Conservation (phyloP, 805 yeast genomes). For the Lachancea mirantina region DNA sequence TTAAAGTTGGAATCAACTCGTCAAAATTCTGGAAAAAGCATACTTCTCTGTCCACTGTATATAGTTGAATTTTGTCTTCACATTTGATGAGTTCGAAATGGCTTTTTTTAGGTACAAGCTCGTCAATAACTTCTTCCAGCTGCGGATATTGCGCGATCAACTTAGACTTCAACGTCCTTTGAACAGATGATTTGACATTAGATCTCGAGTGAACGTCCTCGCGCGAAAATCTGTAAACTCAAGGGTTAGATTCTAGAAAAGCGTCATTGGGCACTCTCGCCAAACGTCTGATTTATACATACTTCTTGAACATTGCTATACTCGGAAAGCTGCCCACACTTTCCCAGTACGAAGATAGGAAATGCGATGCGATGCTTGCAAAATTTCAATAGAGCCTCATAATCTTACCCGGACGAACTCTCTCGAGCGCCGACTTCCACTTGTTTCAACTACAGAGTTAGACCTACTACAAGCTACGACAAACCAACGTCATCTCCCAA, state of each 20-base stretch:
- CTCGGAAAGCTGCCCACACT: too few relatives aligned
- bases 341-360: too few relatives aligned
- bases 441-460: too few relatives aligned
- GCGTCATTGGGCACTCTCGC: background rate
- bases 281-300: slow-evolving; percentile 1
- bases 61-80: slow-evolving; percentile 80
- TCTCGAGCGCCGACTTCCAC: too few relatives aligned
- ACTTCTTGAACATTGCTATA: slow-evolving; percentile 11
- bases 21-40: slow-evolving; percentile 76
- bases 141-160: slow-evolving; percentile 65
- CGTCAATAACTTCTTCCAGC: slow-evolving; percentile 73
- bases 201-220: slow-evolving; percentile 88
- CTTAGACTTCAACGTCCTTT: slow-evolving; percentile 73
- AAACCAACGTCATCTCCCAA: too few relatives aligned
- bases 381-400: too few relatives aligned
- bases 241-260: slow-evolving; percentile 4
- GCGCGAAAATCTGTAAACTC: slow-evolving; percentile 48
- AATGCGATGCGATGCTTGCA: too few relatives aligned
- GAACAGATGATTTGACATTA: slow-evolving; percentile 90
- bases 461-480: too few relatives aligned
- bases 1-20: slow-evolving; percentile 67
- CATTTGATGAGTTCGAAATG: slow-evolving; percentile 76
- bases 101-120: slow-evolving; percentile 79
- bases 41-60: slow-evolving; percentile 64
- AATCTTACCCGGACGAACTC: too few relatives aligned